Evolutionary conservation across 2,329 filamentous ascomycete genomes (phyloP).

Genomic region (Aschersonia sp.): DNA sequence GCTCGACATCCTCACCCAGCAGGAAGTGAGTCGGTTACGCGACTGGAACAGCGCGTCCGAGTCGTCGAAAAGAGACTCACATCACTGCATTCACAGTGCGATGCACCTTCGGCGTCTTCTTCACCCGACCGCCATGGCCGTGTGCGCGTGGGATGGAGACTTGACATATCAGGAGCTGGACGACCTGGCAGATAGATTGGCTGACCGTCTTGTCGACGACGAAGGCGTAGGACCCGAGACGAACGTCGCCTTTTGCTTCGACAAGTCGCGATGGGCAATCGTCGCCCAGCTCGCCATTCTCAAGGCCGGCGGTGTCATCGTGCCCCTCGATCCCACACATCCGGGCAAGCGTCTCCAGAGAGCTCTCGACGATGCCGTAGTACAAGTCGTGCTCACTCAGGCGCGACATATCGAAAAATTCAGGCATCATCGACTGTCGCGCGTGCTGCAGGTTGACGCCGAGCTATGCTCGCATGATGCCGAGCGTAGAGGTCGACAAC

Average conservation of each 20-base stretch:
- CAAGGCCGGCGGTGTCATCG: background rate
- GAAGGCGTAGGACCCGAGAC: background rate
- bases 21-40: no score
- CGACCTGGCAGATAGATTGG: background rate
- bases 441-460: background rate
- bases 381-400: background rate
- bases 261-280: background rate
- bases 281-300: background rate
- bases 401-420: background rate
- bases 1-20: no score
- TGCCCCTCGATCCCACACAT: background rate
- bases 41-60: background rate
- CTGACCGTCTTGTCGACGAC: background rate
- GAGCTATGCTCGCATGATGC: background rate
- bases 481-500: background rate
- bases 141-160: background rate
- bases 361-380: background rate
- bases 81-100: background rate
- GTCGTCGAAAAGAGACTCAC: background rate
- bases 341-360: background rate
- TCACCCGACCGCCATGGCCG: background rate
- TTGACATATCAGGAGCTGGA: background rate
- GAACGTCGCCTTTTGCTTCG: background rate
- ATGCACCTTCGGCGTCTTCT: conserved; percentile 11
- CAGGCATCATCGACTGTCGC: background rate